Evolutionary conservation across 345 rosid genomes (phyloP), one percentile per base, ranked within the genome.

Genomic region (Brassica incana): DNA sequence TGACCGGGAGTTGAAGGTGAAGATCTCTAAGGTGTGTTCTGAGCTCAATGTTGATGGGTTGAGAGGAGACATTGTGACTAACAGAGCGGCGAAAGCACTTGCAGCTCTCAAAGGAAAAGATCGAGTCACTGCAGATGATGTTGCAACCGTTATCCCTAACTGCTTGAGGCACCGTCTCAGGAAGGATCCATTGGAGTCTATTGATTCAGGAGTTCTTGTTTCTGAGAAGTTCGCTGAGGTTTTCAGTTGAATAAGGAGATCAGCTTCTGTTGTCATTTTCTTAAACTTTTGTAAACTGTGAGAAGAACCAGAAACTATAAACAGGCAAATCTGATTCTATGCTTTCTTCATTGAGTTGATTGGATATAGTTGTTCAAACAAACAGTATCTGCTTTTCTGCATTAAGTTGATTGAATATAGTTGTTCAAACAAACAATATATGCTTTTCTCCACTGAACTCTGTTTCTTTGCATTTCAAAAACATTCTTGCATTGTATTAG

Each of bases 121-220:
- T 62, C 74, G 77, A 32, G 98, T 93, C 5, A 87, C 88, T 58
- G 82, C 98, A 0, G 99, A 95, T 69, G 98, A 95, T 82, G 86
- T 95, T 60, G 97, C 98, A n/a, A 93, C 98, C 1, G 99, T 95
- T 77, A 95, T 95, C 56, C 97, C 99, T 73, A 95, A 93, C 80
- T 93, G 99, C 78, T 87, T 95, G 71, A 91, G 99, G 87, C 99
- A 95, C 79, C 93, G 99, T 18, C 95, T 93, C 56, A 85, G 99
- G 75, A 95, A 95, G 85, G 99, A 95, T 84, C 99, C 99, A 0
- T 71, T 95, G 88, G 99, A 95, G 78, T 93, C 98, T 1, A 93
- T 95, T 3, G 98, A 93, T 86, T 95, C 97, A 0, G 98, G 99
- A 79, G 85, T 95, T 59, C 92, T 95, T 1, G 88, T 95, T 56